Evolutionary conservation across 148 eudicot genomes (phyloP).

Genomic region (Dianthus caryophyllus): DNA sequence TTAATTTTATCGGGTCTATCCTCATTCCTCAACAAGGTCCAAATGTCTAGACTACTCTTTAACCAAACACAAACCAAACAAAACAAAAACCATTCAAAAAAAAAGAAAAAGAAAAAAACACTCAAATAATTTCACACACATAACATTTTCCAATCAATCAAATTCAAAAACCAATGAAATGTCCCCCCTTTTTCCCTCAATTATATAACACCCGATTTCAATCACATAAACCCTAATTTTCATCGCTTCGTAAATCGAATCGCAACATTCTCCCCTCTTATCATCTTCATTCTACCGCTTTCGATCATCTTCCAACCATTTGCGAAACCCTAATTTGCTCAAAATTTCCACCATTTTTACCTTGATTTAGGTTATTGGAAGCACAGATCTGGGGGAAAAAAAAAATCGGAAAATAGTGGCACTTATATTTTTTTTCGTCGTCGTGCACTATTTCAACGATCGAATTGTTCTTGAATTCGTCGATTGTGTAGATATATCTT

Average conservation of each 20-base stretch:
- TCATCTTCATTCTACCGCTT: not conserved
- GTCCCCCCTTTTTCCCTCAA: too few relatives aligned
- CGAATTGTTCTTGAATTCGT: constrained; percentile 13
- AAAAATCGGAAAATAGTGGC: constrained; percentile 27
- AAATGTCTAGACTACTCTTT: too few relatives aligned
- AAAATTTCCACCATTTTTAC: not conserved
- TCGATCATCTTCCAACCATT: not conserved
- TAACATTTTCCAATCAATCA: too few relatives aligned
- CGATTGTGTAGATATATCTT: constrained; percentile 8
- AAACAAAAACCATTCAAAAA: too few relatives aligned
- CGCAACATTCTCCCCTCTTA: not conserved
- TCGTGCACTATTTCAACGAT: constrained; percentile 27
- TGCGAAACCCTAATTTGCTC: constrained; percentile 12
- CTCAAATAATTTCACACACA: too few relatives aligned
- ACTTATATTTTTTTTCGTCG: constrained; percentile 22
- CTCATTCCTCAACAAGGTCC: too few relatives aligned
- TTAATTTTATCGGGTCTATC: too few relatives aligned
- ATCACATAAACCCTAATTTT: constrained; percentile 10
- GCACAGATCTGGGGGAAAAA: constrained; percentile 24
- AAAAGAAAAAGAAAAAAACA: too few relatives aligned
- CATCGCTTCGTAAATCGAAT: not conserved
- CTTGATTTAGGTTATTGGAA: not conserved
- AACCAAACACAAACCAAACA: too few relatives aligned
- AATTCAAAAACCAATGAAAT: too few relatives aligned
- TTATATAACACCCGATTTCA: too few relatives aligned